phyloP scores from a whole-genome alignment of 768 basidiomycete species.

The Naganishia vaughanmartiniae region DNA sequence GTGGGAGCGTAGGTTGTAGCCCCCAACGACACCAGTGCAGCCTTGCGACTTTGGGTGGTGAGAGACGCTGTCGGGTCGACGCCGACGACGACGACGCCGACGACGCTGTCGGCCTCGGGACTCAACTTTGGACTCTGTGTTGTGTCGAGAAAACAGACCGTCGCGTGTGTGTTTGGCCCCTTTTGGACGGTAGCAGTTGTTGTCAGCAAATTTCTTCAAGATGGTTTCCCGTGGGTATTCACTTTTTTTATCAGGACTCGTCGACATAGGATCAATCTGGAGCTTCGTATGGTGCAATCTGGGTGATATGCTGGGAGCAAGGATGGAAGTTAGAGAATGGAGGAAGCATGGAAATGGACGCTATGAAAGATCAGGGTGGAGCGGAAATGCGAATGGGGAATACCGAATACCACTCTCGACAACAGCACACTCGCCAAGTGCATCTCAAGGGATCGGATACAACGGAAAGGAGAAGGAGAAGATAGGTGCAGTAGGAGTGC shows the following conservation, averaged over 20 bases:
- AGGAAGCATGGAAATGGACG: background rate
- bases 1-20: background rate
- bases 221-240: conserved; percentile 25
- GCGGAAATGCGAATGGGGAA: background rate
- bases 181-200: conserved; percentile 21
- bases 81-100: conserved; percentile 24
- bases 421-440: background rate
- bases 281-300: background rate
- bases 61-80: background rate
- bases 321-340: background rate
- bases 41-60: background rate
- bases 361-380: background rate
- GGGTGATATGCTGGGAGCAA: background rate
- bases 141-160: background rate
- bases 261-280: conserved; percentile 19
- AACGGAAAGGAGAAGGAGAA: background rate
- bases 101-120: conserved; percentile 2
- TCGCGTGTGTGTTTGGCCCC: conserved; percentile 4
- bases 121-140: background rate
- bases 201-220: conserved; percentile 28
- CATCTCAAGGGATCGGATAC: background rate
- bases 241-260: background rate
- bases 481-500: too few species aligned
- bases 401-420: background rate
- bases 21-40: background rate